Evolutionary conservation across 202 grass and related monocot species (phyloP).

Genomic region (Carex sylvatica): DNA sequence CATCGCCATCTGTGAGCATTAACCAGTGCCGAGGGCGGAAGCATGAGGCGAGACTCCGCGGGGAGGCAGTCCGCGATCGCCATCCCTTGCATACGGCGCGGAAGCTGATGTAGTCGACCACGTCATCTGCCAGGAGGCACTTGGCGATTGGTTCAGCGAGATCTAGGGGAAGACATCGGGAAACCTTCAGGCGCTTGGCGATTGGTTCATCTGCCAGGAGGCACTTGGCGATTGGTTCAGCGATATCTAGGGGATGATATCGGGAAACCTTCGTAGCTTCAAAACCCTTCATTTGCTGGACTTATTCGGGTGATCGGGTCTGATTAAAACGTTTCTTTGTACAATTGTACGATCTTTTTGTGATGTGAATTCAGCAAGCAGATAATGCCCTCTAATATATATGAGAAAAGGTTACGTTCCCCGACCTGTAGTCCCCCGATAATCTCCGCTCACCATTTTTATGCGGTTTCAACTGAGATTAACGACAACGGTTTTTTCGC

Average conservation of each 20-base stretch:
- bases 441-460: too few species aligned
- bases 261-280: neutral
- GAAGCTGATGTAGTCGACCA: neutral
- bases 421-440: too few species aligned
- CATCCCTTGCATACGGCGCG: neutral
- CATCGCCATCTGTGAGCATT: neutral
- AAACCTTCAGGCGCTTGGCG: neutral
- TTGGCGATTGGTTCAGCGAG: neutral
- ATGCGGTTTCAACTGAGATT: too few species aligned
- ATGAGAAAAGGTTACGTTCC: too few species aligned
- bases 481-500: too few species aligned
- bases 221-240: too few species aligned
- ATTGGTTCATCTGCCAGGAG: too few species aligned
- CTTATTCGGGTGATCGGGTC: too few species aligned
- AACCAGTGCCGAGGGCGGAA: neutral
- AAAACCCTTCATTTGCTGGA: too few species aligned
- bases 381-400: too few species aligned
- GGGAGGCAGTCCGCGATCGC: neutral
- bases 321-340: too few species aligned
- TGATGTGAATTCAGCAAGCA: neutral
- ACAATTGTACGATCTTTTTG: too few species aligned
- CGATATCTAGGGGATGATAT: neutral
- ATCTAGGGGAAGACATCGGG: neutral
- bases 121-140: neutral
- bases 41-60: neutral